Base-by-base conservation (phyloP, 768 basidiomycete species). In the Xerocomellus dryophilus region DNA sequence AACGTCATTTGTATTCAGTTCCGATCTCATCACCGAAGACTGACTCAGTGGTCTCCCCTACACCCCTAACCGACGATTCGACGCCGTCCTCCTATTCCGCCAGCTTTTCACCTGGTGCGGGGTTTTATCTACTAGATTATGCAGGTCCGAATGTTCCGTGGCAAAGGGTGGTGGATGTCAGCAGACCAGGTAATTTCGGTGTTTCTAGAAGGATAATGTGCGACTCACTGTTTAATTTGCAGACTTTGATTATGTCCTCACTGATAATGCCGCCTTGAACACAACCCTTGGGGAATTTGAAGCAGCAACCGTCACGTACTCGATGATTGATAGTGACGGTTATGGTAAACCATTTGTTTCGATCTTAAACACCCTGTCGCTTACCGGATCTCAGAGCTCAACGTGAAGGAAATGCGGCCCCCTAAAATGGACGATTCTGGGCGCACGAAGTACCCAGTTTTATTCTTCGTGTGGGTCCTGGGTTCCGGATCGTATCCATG, bases 401-500 rank as follows among this genome's bases (percentile, higher is more conserved):
- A 97, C 69, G 89, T 90, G 51, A 80, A 89, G 64, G 95, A 98
- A 73, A 81, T 96, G 61, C 83, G 92, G 15, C 97, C 97, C 17
- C 93, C 93, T 5, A 79, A 81, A 54, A 90, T 98, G 85, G 97
- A 99, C 62, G 86, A 90, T 62, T 88, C 92, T 20, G 97, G 97
- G n/a, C 84, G 90, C 41, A 92, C 88, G 9, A 94, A 96, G 69
- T 98, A 99, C 65, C 91, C 97, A 1, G 93, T 98, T 20, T 75
- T 99, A 27, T 93, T 98, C 77, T 77, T 81, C 41, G 90, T 96
- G 83, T 95, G 68, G 62, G 63, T 60, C 20, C 11, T 42, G 7
- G 27, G 43, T 23, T 15, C 23, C 34, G 4, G 32, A 21, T 25
- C 31, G 23, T 31, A 48, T 15, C 3, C n/a, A 7, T 38, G 12